Conservation (phyloP, 2,329 filamentous ascomycete species). For the Akanthomyces muscarius region DNA sequence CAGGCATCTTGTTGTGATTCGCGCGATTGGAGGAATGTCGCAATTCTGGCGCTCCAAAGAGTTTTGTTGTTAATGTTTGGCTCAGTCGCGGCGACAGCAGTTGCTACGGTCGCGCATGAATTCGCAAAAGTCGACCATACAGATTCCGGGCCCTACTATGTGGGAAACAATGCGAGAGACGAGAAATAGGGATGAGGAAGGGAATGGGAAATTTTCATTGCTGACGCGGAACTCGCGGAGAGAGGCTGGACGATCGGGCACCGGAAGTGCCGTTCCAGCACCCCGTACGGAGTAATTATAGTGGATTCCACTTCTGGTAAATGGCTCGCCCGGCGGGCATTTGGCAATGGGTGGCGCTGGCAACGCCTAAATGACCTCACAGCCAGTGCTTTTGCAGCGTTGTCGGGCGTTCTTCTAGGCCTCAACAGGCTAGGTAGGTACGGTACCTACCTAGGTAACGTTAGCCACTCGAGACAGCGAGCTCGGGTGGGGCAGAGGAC, state of each 20-base stretch:
- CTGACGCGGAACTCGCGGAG: conserved; percentile 18
- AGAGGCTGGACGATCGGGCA: conserved; percentile 14
- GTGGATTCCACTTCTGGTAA: conserved; percentile 5
- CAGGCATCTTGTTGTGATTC: conserved; percentile 5
- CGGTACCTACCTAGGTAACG: too few relatives aligned
- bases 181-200: background rate
- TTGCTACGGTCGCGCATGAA: background rate
- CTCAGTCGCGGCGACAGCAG: conserved; percentile 1
- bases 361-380: conserved; percentile 5
- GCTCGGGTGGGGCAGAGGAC: background rate
- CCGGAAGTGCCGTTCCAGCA: conserved; percentile 9
- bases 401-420: conserved; percentile 2
- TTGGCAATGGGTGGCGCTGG: background rate
- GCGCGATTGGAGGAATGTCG: conserved; percentile 13
- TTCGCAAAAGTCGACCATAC: background rate
- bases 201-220: conserved; percentile 4
- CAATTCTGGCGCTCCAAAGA: background rate
- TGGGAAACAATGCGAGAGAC: background rate
- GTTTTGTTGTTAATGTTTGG: background rate
- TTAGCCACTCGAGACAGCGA: background rate
- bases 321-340: conserved; percentile 12
- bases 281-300: background rate
- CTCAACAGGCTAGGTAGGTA: background rate
- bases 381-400: background rate
- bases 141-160: background rate